Base-by-base conservation (phyloP, 208 protist genomes). In the Crithidia acanthocephali region DNA sequence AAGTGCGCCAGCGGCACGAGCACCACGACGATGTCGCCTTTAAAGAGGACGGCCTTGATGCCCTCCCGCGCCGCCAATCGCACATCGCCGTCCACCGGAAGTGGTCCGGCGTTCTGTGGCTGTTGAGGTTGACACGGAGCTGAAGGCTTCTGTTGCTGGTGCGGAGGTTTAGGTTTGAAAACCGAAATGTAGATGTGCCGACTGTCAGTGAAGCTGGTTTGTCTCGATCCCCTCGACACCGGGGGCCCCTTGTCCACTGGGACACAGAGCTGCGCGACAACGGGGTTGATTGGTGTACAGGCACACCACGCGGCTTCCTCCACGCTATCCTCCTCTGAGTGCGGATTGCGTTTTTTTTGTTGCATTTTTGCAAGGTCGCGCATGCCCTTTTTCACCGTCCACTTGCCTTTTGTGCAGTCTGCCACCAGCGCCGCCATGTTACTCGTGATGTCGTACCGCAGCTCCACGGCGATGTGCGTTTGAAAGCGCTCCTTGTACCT, bases 391-490 rank as follows among this genome's bases (percentile, higher is more conserved):
- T 25, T 33, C 30, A 23, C 56, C 27, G 27, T 30, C 33, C 30
- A 42, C 5, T n/a, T 33, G 9, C 18, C n/a, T 33, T 42, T n/a
- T 5, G 9, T 4, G 35, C 56, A 23, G 2, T 8, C 56, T 4
- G 30, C 16, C 23, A 61, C 56, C n/a, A 61, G 33, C 16, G 42
- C 56, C 2, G 8, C 8, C 10, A 61, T 35, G 56, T 28, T 25
- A 9, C 35, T 3, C 7, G 22, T 30, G 35, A 61, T 61, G 9
- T 61, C 10, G 56, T 28, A 42, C 20, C 56, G 56, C 30, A 61
- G 56, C 56, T 61, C 56, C n/a, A 47, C 30, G 10, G 8, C 30
- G 35, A 61, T 5, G 56, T 61, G 56, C 2, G 56, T 30, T 30
- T 16, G 9, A 28, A 61, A 61, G n/a, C 56, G 35, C 13, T 5